A percentile compares a stretch with the other conserved stretches of the same genome.
These are phyloP conservation scores for Avicennia marina DNA, from an alignment of 257 asterid genomes.

Conservation along the genomic window DNA sequence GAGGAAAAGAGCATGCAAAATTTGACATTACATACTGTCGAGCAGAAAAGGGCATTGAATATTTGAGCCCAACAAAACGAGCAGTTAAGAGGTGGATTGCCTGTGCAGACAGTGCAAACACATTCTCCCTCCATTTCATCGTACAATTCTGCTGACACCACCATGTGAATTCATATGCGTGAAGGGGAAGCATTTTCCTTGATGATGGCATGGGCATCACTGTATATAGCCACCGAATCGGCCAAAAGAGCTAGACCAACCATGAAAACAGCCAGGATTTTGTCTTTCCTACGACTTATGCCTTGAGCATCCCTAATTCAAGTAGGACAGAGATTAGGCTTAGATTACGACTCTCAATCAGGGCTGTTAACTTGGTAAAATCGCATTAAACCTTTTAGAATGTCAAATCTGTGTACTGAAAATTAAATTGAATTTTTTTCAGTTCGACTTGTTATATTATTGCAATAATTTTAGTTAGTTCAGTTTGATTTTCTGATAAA, in stretches of 20 bases:
- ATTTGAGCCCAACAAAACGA: background rate
- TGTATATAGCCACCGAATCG: conserved; percentile 41
- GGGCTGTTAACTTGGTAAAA: no score
- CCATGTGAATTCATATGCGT: no score
- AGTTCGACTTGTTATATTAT: no score
- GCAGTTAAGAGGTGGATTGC: background rate
- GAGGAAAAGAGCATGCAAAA: no score
- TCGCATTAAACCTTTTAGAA: no score
- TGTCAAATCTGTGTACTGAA: no score
- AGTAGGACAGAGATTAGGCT: conserved; percentile 1
- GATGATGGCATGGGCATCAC: conserved; percentile 36
- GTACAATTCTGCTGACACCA: background rate
- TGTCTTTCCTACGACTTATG: conserved; percentile 32
- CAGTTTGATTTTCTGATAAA: no score
- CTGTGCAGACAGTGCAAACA: background rate
- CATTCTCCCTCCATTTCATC: conserved; percentile 10
- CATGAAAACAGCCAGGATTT: conserved; percentile 44
- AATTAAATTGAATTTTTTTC: no score
- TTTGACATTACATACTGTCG: background rate
- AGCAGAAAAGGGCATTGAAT: conserved; percentile 3
- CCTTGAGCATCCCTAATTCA: conserved; percentile 40
- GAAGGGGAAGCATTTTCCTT: conserved; percentile 20
- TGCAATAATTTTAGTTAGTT: no score
- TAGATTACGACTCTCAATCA: background rate
- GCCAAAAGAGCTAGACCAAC: conserved; percentile 45